Base-by-base conservation (phyloP, 1,284 basidiomycete species). In the Trichosporon sp. region DNA sequence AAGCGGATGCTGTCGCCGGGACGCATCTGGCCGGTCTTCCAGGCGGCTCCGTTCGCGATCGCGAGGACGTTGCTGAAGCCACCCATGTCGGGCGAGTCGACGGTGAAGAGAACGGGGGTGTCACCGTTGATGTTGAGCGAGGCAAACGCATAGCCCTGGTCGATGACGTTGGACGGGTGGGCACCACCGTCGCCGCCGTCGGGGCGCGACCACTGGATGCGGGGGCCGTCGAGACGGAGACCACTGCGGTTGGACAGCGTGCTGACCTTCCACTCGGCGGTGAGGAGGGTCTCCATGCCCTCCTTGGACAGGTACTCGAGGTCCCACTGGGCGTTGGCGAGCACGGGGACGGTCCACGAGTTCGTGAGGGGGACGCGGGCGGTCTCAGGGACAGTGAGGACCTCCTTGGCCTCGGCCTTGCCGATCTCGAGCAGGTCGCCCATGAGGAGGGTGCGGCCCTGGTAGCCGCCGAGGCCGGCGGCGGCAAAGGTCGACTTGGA, bases 121-220 rank as follows among this genome's bases (percentile, higher is more conserved):
- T 91, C 89, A 2, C 90, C 90, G 73, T 91, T 91, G 73, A 90
- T 72, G 72, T 84, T 84, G 66, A 91, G 78, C 1, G 87, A 85
- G 4, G 88, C 89, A 25, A 84, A 81, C 0, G 87, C 86, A 75
- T 91, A 91, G 1, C 87, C 88, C 69, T 89, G 89, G 73, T 91
- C 89, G 23, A 90, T 85, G 63, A 91, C 88, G 74, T 91, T 91
- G 47, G 87, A 88, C 0, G 90, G 89, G 77, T 91, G 90, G 12
- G 87, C 87, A 0, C 90, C 90, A 7, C 90, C 90, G 75, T 90
- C 87, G 0, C 89, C 89, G 15, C 90, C 90, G 65, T 85, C 87
- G 18, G 77, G 71, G 44, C 89, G 84, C 0, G 89, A 86, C 88
- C 89, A 91, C 9, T 82, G 73, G 58, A 90, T 85, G n/a, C 83